Evolutionary conservation across 1,284 basidiomycete species (phyloP).

Genomic region (Somion occarium): DNA sequence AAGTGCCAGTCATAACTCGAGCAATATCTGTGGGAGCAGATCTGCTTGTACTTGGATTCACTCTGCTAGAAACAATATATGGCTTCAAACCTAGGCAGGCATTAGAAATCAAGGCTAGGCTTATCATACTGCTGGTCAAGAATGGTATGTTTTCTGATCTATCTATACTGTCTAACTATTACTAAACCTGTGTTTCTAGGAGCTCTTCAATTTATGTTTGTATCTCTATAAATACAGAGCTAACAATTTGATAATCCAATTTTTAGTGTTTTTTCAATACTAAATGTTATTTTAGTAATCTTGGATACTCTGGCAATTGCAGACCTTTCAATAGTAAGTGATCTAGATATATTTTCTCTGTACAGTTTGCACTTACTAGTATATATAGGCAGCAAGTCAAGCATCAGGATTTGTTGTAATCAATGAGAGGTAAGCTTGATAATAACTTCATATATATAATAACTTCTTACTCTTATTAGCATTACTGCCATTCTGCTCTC

Average conservation of each 20-base stretch:
- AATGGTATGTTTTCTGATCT: not conserved
- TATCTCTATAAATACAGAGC: too few relatives aligned
- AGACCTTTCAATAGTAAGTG: not conserved
- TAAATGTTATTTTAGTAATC: not conserved
- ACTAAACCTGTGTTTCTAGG: not conserved
- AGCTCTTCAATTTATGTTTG: too few relatives aligned
- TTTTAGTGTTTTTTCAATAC: not conserved
- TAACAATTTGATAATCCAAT: too few relatives aligned
- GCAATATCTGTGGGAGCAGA: not conserved
- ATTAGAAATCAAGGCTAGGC: not conserved
- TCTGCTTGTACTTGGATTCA: not conserved
- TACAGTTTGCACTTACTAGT: too few relatives aligned
- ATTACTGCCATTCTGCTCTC: not conserved
- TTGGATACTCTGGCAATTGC: not conserved
- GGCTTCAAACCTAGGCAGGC: not conserved
- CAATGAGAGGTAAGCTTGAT: not conserved
- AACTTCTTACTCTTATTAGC: not conserved
- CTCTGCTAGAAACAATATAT: not conserved
- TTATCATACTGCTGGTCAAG: not conserved
- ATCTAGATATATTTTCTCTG: not conserved
- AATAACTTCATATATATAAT: not conserved
- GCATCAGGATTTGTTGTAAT: not conserved
- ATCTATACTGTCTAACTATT: too few relatives aligned
- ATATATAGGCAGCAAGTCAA: not conserved
- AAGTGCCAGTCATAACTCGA: not conserved